Conservation (phyloP, 1,284 basidiomycete species). For the Caloboletus firmus region DNA sequence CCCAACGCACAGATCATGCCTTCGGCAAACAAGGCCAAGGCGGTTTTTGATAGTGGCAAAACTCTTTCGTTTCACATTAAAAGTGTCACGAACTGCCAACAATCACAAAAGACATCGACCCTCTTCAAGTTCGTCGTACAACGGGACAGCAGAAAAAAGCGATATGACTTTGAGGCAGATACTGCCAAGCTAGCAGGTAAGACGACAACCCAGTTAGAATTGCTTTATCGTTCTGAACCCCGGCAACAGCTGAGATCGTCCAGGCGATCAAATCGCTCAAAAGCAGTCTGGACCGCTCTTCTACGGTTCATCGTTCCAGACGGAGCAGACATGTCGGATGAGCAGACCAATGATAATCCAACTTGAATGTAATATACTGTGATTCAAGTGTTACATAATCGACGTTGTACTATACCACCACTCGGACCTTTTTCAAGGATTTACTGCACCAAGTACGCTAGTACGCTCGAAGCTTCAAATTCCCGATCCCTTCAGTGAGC, state of each 20-base stretch:
- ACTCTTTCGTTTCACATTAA: conserved; percentile 93
- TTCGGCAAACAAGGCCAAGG: conserved; percentile 75
- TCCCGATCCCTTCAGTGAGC: not conserved
- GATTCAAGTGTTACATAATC: conserved; percentile 17
- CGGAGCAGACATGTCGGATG: conserved; percentile 52
- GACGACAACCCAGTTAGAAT: conserved; percentile 29
- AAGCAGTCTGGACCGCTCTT: conserved; percentile 54
- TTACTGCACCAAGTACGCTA: not conserved
- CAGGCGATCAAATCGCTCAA: conserved; percentile 64
- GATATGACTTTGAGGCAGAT: conserved; percentile 98
- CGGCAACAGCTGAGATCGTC: conserved; percentile 62
- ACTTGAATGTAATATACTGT: not conserved
- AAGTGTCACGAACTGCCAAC: conserved; percentile 80
- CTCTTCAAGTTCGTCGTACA: conserved; percentile 85
- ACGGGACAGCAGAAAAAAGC: conserved; percentile 75
- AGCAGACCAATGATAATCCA: not conserved
- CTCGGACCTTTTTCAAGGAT: not conserved
- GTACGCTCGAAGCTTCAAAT: not conserved
- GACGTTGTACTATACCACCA: not conserved
- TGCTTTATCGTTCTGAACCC: not conserved
- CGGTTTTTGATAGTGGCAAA: conserved; percentile 84
- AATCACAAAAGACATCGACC: conserved; percentile 77
- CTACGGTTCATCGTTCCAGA: conserved; percentile 55
- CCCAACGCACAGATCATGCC: conserved; percentile 78
- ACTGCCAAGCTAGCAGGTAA: conserved; percentile 75